phyloP scores from a whole-genome alignment of 345 rosid genomes.

The Carallia brachiata region DNA sequence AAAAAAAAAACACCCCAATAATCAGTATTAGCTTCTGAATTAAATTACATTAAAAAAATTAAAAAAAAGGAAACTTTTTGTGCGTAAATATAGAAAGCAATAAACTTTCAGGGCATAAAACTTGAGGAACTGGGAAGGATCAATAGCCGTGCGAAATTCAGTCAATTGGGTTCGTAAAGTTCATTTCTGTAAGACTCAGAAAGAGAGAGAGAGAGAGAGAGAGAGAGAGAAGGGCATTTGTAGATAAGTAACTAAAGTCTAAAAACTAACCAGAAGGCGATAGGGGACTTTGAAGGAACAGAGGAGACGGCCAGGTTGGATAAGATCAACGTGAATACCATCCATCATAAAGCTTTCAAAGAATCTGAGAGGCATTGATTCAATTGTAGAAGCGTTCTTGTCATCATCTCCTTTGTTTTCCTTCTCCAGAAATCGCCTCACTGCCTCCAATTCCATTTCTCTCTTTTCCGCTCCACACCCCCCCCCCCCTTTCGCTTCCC shows the following conservation, averaged over 20 bases:
- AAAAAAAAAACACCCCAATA: neutral
- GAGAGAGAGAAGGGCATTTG: too few relatives aligned
- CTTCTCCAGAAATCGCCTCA: conserved; percentile 63
- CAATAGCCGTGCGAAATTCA: too few relatives aligned
- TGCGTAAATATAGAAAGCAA: too few relatives aligned
- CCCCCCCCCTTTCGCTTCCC: neutral
- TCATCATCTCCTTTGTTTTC: conserved; percentile 45
- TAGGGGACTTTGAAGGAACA: conserved; percentile 76
- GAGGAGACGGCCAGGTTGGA: conserved; percentile 71
- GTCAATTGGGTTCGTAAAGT: too few relatives aligned
- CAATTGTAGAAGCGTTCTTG: conserved; percentile 31
- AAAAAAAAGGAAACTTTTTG: too few relatives aligned
- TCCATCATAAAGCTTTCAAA: conserved; percentile 57
- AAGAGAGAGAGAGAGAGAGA: neutral
- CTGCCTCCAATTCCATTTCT: conserved; percentile 54
- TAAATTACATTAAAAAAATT: neutral
- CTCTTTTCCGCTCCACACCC: neutral
- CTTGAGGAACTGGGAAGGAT: too few relatives aligned
- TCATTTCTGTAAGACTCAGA: neutral
- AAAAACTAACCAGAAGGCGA: conserved; percentile 59
- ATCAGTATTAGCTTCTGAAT: neutral
- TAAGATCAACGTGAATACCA: conserved; percentile 59
- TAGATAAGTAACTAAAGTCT: too few relatives aligned
- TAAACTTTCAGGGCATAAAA: too few relatives aligned
- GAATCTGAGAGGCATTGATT: conserved; percentile 47